Evolutionary conservation across 2,329 filamentous ascomycete species (phyloP), one percentile per base, ranked within the genome.

Genomic region (Pestalotiopsis sp.): DNA sequence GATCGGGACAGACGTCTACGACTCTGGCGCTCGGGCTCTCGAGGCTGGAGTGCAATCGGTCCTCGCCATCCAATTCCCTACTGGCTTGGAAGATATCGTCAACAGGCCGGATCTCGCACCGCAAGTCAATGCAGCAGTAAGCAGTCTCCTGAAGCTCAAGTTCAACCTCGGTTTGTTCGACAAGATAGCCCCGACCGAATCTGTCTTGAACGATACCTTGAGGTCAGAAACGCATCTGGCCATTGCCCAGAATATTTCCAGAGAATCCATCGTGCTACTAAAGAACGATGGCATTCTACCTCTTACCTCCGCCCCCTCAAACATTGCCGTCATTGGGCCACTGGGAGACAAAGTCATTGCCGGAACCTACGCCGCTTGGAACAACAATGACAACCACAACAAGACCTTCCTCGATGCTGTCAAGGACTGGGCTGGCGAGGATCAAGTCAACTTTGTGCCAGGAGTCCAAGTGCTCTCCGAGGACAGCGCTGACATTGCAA

Each of bases 141-240:
- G 67, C 1, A 72, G 73, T 3, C 61, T 79, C 4, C 73, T 79
- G 7, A 69, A 73, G 41, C 74, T 79, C 70, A 79, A 79, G 67
- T 78, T 78, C 27, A 69, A 17, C 12, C 52, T 57, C 9, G 52
- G 52, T 3, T 11, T 57, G n/a, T 57, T 57, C 71, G 2, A 74
- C 75, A 0, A 76, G 77, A 2, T 63, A 4, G 63, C 78, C 1
- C 75, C 77, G 2, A 71, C 72, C 1, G 13, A 72, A 4, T 68
- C 72, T n/a, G 69, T 67, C 1, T 57, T 73, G 23, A 69, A 71
- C 36, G 9, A 59, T 12, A 68, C 27, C 59, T 69, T 72, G 61
- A 66, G 70, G 23, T 68, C 49, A 17, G 59, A 70, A 27, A 38
- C 25, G 0, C 70, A 72, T 36, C 68, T 74, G n/a, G 69, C 69